Evolutionary conservation across 2,329 filamentous ascomycete genomes (phyloP).

Genomic region (Trichoderma pleuroti): DNA sequence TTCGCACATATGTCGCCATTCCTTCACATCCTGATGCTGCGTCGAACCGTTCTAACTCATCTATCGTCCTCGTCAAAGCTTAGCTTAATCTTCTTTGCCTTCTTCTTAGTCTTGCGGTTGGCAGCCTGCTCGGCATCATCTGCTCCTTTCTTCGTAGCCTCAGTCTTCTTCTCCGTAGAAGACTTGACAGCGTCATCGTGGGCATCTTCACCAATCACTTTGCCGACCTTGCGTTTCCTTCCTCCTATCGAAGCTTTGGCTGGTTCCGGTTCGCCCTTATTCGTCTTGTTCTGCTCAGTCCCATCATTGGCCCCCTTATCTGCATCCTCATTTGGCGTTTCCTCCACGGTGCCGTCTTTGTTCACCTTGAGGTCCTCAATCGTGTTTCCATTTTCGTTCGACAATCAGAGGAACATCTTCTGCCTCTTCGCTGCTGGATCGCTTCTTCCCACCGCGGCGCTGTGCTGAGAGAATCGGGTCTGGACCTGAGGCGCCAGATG

Average conservation of each 20-base stretch:
- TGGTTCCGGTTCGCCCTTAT: slow-evolving; percentile 25
- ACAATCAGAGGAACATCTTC: slow-evolving; percentile 75
- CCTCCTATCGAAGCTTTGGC: slow-evolving; percentile 32
- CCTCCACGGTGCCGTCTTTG: slow-evolving; percentile 42
- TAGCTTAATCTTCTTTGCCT: slow-evolving; percentile 62
- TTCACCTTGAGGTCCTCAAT: slow-evolving; percentile 45
- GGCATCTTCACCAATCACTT: slow-evolving; percentile 34
- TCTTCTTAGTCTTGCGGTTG: slow-evolving; percentile 46
- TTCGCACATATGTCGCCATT: neutral
- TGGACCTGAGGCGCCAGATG: slow-evolving; percentile 47
- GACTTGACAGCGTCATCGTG: slow-evolving; percentile 25
- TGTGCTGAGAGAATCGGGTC: slow-evolving; percentile 51
- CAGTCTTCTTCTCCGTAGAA: slow-evolving; percentile 17
- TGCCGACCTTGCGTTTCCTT: slow-evolving; percentile 53
- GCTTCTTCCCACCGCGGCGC: slow-evolving; percentile 50
- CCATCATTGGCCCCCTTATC: slow-evolving; percentile 25
- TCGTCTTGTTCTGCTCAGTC: slow-evolving; percentile 33
- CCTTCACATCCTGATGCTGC: neutral
- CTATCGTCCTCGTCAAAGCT: slow-evolving; percentile 63
- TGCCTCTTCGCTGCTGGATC: slow-evolving; percentile 63
- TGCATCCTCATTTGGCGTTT: slow-evolving; percentile 27
- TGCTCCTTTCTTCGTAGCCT: slow-evolving; percentile 17
- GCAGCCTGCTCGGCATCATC: slow-evolving; percentile 26
- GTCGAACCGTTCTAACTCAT: neutral
- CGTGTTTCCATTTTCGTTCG: slow-evolving; percentile 69